phyloP scores from a whole-genome alignment of 306 rosid genomes.

The Glycine tomentella region DNA sequence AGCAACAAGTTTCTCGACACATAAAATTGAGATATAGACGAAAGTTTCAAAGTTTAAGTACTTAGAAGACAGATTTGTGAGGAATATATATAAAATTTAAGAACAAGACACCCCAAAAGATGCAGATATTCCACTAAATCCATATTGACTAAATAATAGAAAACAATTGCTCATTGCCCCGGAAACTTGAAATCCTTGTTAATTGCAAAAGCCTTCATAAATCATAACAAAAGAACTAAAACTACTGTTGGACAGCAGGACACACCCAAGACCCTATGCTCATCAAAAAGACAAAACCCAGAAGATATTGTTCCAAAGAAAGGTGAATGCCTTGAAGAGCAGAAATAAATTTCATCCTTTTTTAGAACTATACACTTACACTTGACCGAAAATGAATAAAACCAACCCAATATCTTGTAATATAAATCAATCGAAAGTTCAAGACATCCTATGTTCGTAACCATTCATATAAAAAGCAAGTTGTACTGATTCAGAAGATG shows the following conservation, averaged over 20 bases:
- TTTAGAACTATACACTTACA: slow-evolving; percentile 29
- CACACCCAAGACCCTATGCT: background rate
- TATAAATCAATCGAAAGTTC: background rate
- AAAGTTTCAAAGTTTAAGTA: slow-evolving; percentile 3
- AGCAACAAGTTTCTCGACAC: slow-evolving; percentile 7
- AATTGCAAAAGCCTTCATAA: slow-evolving; percentile 16
- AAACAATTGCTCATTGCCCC: background rate
- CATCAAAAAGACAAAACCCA: background rate
- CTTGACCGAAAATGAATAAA: slow-evolving; percentile 18
- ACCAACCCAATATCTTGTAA: slow-evolving; percentile 24
- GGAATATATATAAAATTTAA: background rate
- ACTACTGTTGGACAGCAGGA: slow-evolving; percentile 15
- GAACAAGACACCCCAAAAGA: slow-evolving; percentile 14
- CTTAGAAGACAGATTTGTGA: slow-evolving; percentile 7
- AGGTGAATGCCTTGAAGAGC: background rate
- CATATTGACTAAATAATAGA: slow-evolving; percentile 12
- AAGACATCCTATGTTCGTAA: slow-evolving; percentile 17
- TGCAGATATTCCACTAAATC: background rate
- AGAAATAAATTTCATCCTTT: slow-evolving; percentile 5
- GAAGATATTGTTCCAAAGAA: slow-evolving; percentile 20
- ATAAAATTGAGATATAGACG: slow-evolving; percentile 23
- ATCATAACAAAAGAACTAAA: background rate
- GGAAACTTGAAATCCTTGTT: slow-evolving; percentile 32
- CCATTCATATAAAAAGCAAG: slow-evolving; percentile 7
- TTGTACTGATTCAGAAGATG: background rate